Conservation (phyloP, 257 asterid species). For the Penstemon newberryi region DNA sequence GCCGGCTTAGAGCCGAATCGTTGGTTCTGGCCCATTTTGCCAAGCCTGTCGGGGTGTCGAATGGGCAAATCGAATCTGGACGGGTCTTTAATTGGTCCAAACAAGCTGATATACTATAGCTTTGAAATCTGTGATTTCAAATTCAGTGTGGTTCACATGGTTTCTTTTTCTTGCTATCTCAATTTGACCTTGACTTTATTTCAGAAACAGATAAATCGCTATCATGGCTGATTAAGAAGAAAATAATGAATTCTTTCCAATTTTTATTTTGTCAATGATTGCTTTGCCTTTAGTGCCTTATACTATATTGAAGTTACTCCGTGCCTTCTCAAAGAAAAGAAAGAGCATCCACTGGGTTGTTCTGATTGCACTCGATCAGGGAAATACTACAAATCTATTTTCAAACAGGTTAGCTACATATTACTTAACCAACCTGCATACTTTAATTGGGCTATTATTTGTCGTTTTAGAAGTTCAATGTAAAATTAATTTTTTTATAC, state of each 20-base stretch:
- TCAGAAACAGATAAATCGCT: conserved; percentile 28
- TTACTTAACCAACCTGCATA: too few species aligned
- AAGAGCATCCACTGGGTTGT: conserved; percentile 78
- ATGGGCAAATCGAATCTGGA: too few species aligned
- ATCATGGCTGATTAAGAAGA: conserved; percentile 82
- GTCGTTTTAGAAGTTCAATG: too few species aligned
- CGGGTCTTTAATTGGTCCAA: too few species aligned
- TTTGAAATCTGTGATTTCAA: too few species aligned
- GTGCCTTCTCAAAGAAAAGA: conserved; percentile 62
- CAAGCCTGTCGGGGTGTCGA: too few species aligned
- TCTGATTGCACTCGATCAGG: conserved; percentile 49
- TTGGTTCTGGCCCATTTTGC: too few species aligned
- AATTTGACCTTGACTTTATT: conserved; percentile 3
- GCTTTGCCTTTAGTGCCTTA: conserved; percentile 90
- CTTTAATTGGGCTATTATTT: too few species aligned
- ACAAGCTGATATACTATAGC: too few species aligned
- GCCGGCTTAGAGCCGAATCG: too few species aligned
- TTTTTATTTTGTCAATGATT: conserved; percentile 74
- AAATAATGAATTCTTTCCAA: conserved; percentile 80
- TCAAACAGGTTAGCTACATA: not conserved
- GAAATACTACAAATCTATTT: too few species aligned
- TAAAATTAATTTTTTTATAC: conserved; percentile 4
- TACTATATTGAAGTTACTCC: conserved; percentile 68
- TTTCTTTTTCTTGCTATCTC: not conserved
- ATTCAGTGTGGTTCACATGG: too few species aligned